These are phyloP conservation scores for Hortiboletus campestris DNA, from an alignment of 768 basidiomycete species.

Conservation along the genomic window DNA sequence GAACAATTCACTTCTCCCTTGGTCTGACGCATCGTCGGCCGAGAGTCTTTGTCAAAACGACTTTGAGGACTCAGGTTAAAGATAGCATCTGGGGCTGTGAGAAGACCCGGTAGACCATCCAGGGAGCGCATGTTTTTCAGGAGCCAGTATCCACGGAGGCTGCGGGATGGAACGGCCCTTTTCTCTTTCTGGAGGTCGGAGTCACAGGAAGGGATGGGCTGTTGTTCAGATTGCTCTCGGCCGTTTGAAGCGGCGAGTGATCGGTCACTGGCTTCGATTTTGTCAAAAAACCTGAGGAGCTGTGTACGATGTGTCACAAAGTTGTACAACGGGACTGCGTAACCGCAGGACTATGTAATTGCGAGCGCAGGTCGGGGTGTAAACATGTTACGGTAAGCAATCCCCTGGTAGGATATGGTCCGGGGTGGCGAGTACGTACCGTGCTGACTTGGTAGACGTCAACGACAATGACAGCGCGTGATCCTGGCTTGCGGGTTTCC, in stretches of 20 bases:
- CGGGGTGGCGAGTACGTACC: slow-evolving; percentile 28
- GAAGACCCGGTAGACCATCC: slow-evolving; percentile 55
- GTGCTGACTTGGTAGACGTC: slow-evolving; percentile 55
- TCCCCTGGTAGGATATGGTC: background rate
- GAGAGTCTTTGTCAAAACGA: slow-evolving; percentile 18
- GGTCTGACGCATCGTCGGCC: slow-evolving; percentile 7
- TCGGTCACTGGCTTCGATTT: slow-evolving; percentile 43
- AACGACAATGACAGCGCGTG: slow-evolving; percentile 57
- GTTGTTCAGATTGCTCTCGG: background rate
- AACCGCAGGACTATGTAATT: slow-evolving; percentile 60
- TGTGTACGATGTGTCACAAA: slow-evolving; percentile 56
- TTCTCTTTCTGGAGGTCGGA: slow-evolving; percentile 4
- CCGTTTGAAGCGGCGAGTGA: slow-evolving; percentile 1
- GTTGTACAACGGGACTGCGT: slow-evolving; percentile 57
- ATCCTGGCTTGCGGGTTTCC: slow-evolving; percentile 50
- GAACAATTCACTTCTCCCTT: background rate
- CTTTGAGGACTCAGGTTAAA: slow-evolving; percentile 8
- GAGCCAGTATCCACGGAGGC: slow-evolving; percentile 53
- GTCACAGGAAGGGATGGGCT: background rate
- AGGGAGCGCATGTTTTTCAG: slow-evolving; percentile 48
- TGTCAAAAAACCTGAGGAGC: slow-evolving; percentile 41
- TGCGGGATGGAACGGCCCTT: slow-evolving; percentile 7
- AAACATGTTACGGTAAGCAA: background rate
- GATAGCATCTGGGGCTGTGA: slow-evolving; percentile 25
- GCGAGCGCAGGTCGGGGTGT: background rate